Percentiles rank a stretch among this genome's conserved stretches.
phyloP scores from a whole-genome alignment of 306 rosid species.

The Carpinus fangiana region DNA sequence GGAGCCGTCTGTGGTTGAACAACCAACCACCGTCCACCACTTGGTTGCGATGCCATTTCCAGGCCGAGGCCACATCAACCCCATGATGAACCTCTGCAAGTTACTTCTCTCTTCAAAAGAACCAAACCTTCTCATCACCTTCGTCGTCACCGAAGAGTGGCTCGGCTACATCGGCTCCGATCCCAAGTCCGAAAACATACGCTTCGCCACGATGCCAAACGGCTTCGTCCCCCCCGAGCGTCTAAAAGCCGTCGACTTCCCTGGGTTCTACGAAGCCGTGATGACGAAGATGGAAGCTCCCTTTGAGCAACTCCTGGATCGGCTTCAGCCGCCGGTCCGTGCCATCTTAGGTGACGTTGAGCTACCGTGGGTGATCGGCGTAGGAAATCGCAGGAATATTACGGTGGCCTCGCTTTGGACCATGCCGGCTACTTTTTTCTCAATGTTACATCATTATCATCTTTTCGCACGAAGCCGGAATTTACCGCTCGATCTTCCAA shows the following conservation, averaged over 20 bases:
- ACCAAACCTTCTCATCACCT: constrained; percentile 19
- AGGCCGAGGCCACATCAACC: constrained; percentile 42
- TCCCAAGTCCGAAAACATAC: constrained; percentile 12
- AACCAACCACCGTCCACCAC: constrained; percentile 20
- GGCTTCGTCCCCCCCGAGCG: constrained; percentile 31
- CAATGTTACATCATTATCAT: background rate
- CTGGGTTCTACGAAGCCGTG: constrained; percentile 23
- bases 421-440: constrained; percentile 19
- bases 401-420: constrained; percentile 26
- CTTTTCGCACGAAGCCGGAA: background rate
- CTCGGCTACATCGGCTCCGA: constrained; percentile 18
- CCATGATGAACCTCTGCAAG: constrained; percentile 42
- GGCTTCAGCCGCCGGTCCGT: constrained; percentile 1
- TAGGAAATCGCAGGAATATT: constrained; percentile 22
- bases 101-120: constrained; percentile 23
- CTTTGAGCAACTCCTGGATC: constrained; percentile 16
- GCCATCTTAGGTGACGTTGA: constrained; percentile 17
- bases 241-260: constrained; percentile 7
- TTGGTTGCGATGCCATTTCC: constrained; percentile 44
- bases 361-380: constrained; percentile 24
- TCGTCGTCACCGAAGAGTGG: constrained; percentile 36
- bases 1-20: background rate
- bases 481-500: background rate
- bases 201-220: constrained; percentile 25
- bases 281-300: constrained; percentile 33